phyloP scores from a whole-genome alignment of 1,139 yeast genomes.

The Maudiozyma humilis region DNA sequence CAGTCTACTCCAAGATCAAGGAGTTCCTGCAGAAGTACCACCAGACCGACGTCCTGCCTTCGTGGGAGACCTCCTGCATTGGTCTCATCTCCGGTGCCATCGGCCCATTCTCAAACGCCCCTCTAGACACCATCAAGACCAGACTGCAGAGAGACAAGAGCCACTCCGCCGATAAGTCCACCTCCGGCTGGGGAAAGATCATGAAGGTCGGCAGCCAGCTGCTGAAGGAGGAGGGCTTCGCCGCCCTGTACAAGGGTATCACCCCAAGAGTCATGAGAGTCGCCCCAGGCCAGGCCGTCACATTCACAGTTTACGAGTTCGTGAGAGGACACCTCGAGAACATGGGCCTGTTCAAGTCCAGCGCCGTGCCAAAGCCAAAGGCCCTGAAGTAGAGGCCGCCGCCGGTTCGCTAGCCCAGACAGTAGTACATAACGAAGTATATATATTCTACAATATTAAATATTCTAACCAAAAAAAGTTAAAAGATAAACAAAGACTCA shows the following conservation, averaged over 20 bases:
- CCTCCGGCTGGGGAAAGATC: slow-evolving; percentile 57
- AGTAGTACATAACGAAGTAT: background rate
- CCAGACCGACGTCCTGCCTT: slow-evolving; percentile 56
- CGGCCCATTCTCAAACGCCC: slow-evolving; percentile 97
- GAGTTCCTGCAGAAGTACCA: slow-evolving; percentile 63
- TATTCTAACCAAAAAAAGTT: background rate
- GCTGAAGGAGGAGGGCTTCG: slow-evolving; percentile 79
- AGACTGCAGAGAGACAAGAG: slow-evolving; percentile 89
- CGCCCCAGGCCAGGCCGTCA: slow-evolving; percentile 98
- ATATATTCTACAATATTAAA: background rate
- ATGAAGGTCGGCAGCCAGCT: slow-evolving; percentile 72
- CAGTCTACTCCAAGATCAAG: slow-evolving; percentile 83
- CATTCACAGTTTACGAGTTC: slow-evolving; percentile 91
- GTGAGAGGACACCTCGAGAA: slow-evolving; percentile 63
- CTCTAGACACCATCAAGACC: slow-evolving; percentile 93
- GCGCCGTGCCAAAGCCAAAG: slow-evolving; percentile 6
- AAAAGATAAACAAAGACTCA: background rate
- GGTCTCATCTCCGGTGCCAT: slow-evolving; percentile 93
- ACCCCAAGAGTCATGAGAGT: slow-evolving; percentile 99
- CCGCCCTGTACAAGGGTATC: slow-evolving; percentile 90
- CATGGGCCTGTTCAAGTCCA: slow-evolving; percentile 20
- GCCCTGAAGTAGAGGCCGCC: background rate
- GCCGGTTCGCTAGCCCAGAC: background rate
- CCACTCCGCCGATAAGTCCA: slow-evolving; percentile 40
- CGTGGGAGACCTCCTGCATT: slow-evolving; percentile 89